phyloP scores from a whole-genome alignment of 352 stramenopile genomes.

The Pythium aquatile region DNA sequence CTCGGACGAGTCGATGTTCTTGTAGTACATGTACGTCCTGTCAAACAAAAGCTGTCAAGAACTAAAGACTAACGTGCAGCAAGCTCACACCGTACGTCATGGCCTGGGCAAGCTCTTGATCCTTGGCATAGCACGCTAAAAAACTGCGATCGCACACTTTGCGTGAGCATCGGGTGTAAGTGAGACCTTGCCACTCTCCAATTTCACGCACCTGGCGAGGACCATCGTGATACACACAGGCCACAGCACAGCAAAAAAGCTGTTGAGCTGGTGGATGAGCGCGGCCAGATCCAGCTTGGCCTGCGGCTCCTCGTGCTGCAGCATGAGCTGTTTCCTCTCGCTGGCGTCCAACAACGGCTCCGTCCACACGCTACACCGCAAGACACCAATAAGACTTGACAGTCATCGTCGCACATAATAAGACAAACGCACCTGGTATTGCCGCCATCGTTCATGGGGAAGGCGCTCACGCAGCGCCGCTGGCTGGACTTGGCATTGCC shows the following conservation, averaged over 20 bases:
- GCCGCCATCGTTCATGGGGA: conserved; percentile 3
- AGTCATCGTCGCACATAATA: not conserved
- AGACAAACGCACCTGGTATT: not conserved
- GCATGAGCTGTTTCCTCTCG: conserved; percentile 2
- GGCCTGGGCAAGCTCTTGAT: conserved; percentile 41
- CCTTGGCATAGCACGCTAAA: conserved; percentile 43
- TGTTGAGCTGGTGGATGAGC: conserved; percentile 67
- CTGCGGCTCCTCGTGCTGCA: conserved; percentile 16
- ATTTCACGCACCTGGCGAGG: conserved; percentile 43
- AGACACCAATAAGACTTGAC: not conserved
- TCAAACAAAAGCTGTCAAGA: not conserved
- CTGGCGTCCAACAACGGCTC: conserved; percentile 46
- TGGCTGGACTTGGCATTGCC: conserved; percentile 15
- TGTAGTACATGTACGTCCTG: conserved; percentile 81
- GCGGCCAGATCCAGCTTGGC: conserved; percentile 31
- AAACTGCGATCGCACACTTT: conserved; percentile 31
- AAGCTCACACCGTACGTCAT: conserved; percentile 49
- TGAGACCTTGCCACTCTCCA: not conserved
- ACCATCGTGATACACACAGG: conserved; percentile 76
- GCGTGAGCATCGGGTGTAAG: not conserved
- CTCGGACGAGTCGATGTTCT: conserved; percentile 55
- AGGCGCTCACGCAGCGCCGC: conserved; percentile 16
- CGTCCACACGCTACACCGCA: conserved; percentile 40
- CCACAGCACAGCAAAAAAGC: conserved; percentile 73
- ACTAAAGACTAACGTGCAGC: not conserved